phyloP scores from a whole-genome alignment of 495 filamentous ascomycete genomes.

The Tuber magnatum region DNA sequence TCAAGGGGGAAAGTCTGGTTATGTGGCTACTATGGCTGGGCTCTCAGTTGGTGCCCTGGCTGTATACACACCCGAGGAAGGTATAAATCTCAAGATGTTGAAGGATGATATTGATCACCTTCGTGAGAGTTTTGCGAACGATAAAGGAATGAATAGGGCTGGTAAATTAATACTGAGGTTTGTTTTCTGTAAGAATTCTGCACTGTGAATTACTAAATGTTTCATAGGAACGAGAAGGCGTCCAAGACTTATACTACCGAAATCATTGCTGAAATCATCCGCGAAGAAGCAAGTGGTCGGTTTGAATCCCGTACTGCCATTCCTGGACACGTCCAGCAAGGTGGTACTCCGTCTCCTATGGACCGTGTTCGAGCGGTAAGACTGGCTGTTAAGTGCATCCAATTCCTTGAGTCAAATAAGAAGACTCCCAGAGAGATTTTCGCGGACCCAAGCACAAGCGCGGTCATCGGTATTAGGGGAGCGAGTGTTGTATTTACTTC shows the following conservation, averaged over 20 bases:
- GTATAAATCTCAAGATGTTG: slow-evolving; percentile 88
- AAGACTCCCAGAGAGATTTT: slow-evolving; percentile 58
- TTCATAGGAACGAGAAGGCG: slow-evolving; percentile 71
- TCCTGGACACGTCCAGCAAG: slow-evolving; percentile 95
- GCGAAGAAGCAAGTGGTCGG: slow-evolving; percentile 79
- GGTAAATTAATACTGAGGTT: slow-evolving; percentile 78
- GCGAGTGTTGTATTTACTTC: slow-evolving; percentile 78
- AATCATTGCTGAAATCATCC: slow-evolving; percentile 90
- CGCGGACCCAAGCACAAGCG: slow-evolving; percentile 46
- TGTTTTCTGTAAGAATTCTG: not conserved
- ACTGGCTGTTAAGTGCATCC: slow-evolving; percentile 82
- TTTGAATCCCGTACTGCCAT: slow-evolving; percentile 93
- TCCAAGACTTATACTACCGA: slow-evolving; percentile 84
- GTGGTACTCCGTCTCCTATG: slow-evolving; percentile 88
- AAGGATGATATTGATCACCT: slow-evolving; percentile 84
- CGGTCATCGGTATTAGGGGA: slow-evolving; percentile 88
- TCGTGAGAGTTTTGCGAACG: slow-evolving; percentile 72
- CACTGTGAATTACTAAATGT: not conserved
- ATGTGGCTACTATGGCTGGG: slow-evolving; percentile 84
- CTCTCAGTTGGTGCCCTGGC: slow-evolving; percentile 85
- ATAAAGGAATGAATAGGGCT: slow-evolving; percentile 81
- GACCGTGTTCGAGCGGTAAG: slow-evolving; percentile 88
- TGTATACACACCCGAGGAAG: slow-evolving; percentile 96
- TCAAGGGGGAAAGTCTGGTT: slow-evolving; percentile 90
- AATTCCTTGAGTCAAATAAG: slow-evolving; percentile 76